Evolutionary conservation across 2,329 filamentous ascomycete genomes (phyloP).

Genomic region (Sordariomycetes sp.): DNA sequence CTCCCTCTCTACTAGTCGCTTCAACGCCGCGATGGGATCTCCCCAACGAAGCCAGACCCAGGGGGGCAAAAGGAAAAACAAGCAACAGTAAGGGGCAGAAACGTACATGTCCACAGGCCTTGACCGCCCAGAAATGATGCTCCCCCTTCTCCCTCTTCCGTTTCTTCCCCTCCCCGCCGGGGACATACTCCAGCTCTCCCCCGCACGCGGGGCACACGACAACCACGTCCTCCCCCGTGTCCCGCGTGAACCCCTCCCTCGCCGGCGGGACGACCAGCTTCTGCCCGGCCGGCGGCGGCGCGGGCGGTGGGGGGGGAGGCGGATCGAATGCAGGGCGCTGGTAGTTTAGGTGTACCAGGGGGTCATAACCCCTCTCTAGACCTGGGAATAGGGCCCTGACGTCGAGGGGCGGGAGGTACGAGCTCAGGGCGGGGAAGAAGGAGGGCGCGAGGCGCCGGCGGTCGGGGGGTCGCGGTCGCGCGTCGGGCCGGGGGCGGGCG

Average conservation of each 20-base stretch:
- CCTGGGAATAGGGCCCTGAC: neutral
- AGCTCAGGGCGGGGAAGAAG: neutral
- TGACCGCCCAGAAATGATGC: slow-evolving; percentile 85
- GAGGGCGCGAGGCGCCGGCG: neutral
- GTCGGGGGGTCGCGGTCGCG: neutral
- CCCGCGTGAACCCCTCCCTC: slow-evolving; percentile 67
- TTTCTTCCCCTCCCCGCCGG: slow-evolving; percentile 20
- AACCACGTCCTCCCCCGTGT: slow-evolving; percentile 56
- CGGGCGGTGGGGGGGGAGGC: slow-evolving; percentile 13
- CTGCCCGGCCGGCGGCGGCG: slow-evolving; percentile 13
- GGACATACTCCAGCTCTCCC: slow-evolving; percentile 67
- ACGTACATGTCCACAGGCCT: slow-evolving; percentile 79
- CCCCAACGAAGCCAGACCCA: too few relatives aligned
- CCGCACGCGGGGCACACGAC: slow-evolving; percentile 80
- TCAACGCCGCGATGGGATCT: too few relatives aligned
- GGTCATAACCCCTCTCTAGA: neutral
- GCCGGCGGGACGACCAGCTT: slow-evolving; percentile 53
- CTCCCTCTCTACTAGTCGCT: too few relatives aligned
- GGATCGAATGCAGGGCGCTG: neutral
- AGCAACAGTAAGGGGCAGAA: slow-evolving; percentile 2
- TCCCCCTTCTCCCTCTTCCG: slow-evolving; percentile 42
- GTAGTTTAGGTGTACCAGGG: neutral
- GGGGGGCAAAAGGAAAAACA: neutral
- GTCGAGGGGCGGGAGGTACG: neutral
- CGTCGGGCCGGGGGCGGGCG: neutral